A percentile compares a stretch with the other conserved stretches of the same genome.
Evolutionary conservation across 176 grass and related monocot species (phyloP).

Genomic region (Puccinellia tenuiflora): DNA sequence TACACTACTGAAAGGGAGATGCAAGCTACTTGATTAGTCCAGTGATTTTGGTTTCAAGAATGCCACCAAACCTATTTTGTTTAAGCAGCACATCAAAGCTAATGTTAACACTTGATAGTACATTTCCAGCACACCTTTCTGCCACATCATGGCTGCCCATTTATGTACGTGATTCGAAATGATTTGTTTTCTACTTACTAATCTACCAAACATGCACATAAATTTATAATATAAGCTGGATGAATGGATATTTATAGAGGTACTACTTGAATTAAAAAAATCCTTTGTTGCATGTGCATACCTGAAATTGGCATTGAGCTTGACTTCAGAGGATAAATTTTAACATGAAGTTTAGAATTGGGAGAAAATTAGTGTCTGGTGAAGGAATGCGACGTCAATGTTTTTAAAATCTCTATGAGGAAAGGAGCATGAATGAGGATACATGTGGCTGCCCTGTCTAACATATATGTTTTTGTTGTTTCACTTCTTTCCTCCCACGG

Average conservation of each 20-base stretch:
- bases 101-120: background rate
- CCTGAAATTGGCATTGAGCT: background rate
- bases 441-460: background rate
- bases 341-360: background rate
- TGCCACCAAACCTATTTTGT: background rate
- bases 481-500: background rate
- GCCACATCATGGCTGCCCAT: background rate
- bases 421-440: background rate
- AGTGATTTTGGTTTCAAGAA: background rate
- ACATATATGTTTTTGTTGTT: background rate
- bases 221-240: background rate
- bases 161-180: background rate
- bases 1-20: background rate
- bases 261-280: background rate
- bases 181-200: background rate
- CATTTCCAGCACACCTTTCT: background rate
- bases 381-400: background rate
- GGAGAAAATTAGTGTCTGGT: background rate
- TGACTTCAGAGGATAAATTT: background rate
- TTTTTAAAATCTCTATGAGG: background rate
- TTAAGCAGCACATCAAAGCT: background rate
- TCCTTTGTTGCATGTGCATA: background rate
- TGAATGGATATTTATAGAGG: background rate
- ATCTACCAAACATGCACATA: background rate
- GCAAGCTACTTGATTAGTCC: background rate